Evolutionary conservation across 257 asterid species (phyloP).

Genomic region (Salvia hispanica): DNA sequence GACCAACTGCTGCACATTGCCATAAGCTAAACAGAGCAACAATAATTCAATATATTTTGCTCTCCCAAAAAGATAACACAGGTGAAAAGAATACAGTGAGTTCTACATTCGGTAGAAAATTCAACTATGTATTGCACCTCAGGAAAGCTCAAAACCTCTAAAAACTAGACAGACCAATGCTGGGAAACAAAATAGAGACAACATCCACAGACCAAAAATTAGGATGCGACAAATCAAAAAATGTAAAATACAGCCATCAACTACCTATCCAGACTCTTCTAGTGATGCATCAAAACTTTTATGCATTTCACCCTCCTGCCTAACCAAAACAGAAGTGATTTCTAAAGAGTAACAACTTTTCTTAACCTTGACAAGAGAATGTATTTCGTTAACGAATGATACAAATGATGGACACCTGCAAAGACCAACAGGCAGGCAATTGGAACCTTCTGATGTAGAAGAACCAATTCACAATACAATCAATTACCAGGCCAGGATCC

Average conservation of each 20-base stretch:
- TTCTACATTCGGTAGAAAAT: too few species aligned
- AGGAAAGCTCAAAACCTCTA: too few species aligned
- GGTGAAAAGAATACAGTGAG: too few species aligned
- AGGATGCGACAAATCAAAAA: slow-evolving; percentile 29
- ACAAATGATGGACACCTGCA: slow-evolving; percentile 38
- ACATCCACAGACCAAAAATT: not conserved
- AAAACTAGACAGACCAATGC: too few species aligned
- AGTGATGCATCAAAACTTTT: slow-evolving; percentile 24
- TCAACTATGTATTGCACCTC: too few species aligned
- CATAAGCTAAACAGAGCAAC: too few species aligned
- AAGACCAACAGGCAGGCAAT: slow-evolving; percentile 32
- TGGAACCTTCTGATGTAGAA: slow-evolving; percentile 45
- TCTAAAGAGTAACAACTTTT: slow-evolving; percentile 6
- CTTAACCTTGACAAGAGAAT: slow-evolving; percentile 27
- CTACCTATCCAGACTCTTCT: slow-evolving; percentile 28
- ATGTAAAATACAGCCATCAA: slow-evolving; percentile 28
- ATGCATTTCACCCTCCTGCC: slow-evolving; percentile 32
- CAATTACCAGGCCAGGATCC: slow-evolving; percentile 34
- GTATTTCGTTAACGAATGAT: slow-evolving; percentile 41
- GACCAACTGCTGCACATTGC: too few species aligned
- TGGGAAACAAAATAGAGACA: too few species aligned
- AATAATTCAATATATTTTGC: too few species aligned
- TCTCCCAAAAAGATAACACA: too few species aligned
- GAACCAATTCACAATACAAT: slow-evolving; percentile 30
- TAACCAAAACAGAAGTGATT: slow-evolving; percentile 26